Percentiles rank a stretch among this genome's conserved stretches.
Evolutionary conservation across 345 rosid species (phyloP).

Genomic region (Psidium guajava): DNA sequence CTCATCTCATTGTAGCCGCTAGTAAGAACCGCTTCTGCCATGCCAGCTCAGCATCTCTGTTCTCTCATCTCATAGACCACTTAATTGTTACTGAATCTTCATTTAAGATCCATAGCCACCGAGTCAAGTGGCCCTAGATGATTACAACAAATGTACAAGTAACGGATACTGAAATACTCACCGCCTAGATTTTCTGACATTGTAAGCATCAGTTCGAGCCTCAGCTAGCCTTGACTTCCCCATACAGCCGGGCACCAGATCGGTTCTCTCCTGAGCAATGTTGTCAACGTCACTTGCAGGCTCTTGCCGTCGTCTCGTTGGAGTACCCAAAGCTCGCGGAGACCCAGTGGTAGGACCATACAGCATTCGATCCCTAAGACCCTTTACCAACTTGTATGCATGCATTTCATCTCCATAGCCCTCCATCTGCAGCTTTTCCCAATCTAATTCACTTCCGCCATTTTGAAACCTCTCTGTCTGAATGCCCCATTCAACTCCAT

Average conservation of each 20-base stretch:
- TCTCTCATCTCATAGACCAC: neutral
- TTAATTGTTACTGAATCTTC: neutral
- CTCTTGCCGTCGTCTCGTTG: constrained; percentile 18
- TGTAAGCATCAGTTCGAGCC: neutral
- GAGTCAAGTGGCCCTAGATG: neutral
- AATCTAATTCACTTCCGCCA: constrained; percentile 34
- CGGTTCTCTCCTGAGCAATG: constrained; percentile 44
- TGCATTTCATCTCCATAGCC: constrained; percentile 48
- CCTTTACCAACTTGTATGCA: constrained; percentile 49
- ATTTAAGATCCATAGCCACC: neutral
- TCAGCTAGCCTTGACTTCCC: constrained; percentile 49
- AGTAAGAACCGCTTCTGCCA: neutral
- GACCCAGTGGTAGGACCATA: constrained; percentile 41
- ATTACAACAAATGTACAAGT: neutral
- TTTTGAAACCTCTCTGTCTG: constrained; percentile 42
- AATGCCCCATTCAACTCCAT: constrained; percentile 64
- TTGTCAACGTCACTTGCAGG: constrained; percentile 15
- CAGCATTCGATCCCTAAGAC: constrained; percentile 50
- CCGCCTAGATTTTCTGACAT: neutral
- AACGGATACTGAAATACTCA: neutral
- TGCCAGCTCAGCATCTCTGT: neutral
- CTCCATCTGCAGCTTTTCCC: constrained; percentile 43
- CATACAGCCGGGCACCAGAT: constrained; percentile 32
- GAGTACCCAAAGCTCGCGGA: constrained; percentile 40
- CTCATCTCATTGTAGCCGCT: neutral